Conservation (phyloP, 2,329 filamentous ascomycete species). For the Aspergillus flavus region DNA sequence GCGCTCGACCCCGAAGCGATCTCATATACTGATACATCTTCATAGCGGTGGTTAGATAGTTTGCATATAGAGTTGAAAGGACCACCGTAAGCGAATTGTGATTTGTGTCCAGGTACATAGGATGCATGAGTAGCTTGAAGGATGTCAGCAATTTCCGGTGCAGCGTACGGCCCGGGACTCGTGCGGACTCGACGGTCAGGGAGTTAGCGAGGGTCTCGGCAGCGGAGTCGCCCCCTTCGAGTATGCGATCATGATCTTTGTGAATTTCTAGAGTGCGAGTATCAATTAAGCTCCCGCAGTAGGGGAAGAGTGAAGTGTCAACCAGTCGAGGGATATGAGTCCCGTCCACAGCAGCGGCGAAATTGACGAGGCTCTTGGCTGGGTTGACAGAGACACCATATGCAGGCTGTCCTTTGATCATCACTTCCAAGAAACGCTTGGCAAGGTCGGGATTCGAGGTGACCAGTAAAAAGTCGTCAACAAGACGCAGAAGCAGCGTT, state of each 20-base stretch:
- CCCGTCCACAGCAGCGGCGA: constrained; percentile 64
- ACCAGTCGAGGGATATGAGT: constrained; percentile 54
- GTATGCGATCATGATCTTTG: constrained; percentile 62
- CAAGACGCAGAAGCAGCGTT: constrained; percentile 75
- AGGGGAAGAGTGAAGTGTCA: constrained; percentile 67
- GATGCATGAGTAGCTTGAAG: constrained; percentile 82
- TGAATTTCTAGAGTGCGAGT: constrained; percentile 72
- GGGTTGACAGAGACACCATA: constrained; percentile 81
- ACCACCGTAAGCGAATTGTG: constrained; percentile 74
- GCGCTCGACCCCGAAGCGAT: constrained; percentile 57
- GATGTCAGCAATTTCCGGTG: constrained; percentile 72
- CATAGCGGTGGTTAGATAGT: constrained; percentile 75
- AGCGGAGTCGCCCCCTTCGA: constrained; percentile 53
- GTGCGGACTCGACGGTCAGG: constrained; percentile 76
- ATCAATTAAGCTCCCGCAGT: constrained; percentile 81
- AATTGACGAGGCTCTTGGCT: constrained; percentile 83
- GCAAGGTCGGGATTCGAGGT: constrained; percentile 71
- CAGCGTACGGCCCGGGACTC: constrained; percentile 74
- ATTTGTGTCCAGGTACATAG: constrained; percentile 54
- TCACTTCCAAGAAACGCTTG: constrained; percentile 70
- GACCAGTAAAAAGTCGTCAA: constrained; percentile 92
- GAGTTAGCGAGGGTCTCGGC: constrained; percentile 65
- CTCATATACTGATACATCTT: constrained; percentile 67
- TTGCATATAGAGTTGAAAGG: constrained; percentile 72
- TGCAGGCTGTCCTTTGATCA: constrained; percentile 75